Conservation (phyloP, 139 green algal genomes). For the Ulvella scutata region DNA sequence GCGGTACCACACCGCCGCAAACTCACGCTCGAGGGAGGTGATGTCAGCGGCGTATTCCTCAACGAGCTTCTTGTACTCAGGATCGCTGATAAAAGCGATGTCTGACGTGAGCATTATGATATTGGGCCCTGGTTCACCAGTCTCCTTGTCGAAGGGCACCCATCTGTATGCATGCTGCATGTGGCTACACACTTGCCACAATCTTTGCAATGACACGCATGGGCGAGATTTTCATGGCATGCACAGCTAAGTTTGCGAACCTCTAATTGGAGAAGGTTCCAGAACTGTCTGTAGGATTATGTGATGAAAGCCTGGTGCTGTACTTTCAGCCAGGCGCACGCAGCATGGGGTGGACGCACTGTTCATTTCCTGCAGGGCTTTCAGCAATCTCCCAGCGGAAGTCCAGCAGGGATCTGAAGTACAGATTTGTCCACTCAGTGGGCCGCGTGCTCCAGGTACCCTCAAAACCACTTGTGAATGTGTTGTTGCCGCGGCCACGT, state of each 20-base stretch:
- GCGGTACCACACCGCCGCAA: slow-evolving; percentile 21
- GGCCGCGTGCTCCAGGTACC: slow-evolving; percentile 16
- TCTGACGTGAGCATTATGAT: slow-evolving; percentile 29
- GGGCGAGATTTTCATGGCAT: too few species aligned
- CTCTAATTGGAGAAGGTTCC: too few species aligned
- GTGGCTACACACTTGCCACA: too few species aligned
- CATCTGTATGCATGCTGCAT: too few species aligned
- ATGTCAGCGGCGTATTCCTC: slow-evolving; percentile 10
- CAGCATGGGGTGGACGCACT: too few species aligned
- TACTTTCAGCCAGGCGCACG: too few species aligned
- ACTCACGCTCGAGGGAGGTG: slow-evolving; percentile 5
- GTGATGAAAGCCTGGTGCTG: too few species aligned
- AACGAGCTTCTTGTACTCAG: slow-evolving; percentile 9
- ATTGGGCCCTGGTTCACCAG: neutral
- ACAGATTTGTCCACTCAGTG: slow-evolving; percentile 19
- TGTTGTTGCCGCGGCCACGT: slow-evolving; percentile 20
- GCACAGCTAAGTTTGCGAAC: too few species aligned
- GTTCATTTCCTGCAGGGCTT: slow-evolving; percentile 8
- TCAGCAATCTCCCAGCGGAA: slow-evolving; percentile 12
- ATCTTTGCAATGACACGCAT: too few species aligned
- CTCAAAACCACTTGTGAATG: slow-evolving; percentile 29
- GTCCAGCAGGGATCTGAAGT: slow-evolving; percentile 23
- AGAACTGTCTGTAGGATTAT: too few species aligned
- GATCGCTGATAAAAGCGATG: slow-evolving; percentile 16
- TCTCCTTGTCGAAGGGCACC: neutral